Conservation (phyloP, 148 eudicot genomes). For the Cornus kousa region DNA sequence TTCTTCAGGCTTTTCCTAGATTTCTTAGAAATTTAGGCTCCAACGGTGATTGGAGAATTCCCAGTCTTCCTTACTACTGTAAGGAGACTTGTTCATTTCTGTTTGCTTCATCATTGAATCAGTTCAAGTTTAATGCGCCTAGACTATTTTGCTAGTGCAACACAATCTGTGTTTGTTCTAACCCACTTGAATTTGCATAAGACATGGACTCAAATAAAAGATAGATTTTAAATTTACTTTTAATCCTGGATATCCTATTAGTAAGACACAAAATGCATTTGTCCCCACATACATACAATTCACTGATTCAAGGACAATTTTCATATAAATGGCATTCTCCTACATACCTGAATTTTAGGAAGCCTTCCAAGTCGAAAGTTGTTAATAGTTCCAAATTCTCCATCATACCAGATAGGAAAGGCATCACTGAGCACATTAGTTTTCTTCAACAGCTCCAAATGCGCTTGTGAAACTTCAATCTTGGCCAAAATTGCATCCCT, state of each 20-base stretch:
- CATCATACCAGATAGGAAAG: constrained; percentile 88
- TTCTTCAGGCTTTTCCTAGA: no score
- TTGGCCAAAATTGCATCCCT: constrained; percentile 91
- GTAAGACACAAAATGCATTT: background rate
- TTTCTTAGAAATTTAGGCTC: no score
- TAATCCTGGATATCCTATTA: background rate
- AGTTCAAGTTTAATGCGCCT: background rate
- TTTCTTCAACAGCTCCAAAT: constrained; percentile 79
- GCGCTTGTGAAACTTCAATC: constrained; percentile 98
- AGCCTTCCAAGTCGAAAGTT: constrained; percentile 97
- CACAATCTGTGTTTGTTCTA: background rate
- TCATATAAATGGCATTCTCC: background rate
- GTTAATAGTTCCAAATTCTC: constrained; percentile 96
- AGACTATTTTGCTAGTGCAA: background rate
- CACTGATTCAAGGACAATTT: constrained; percentile 3
- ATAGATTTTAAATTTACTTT: background rate
- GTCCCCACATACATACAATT: background rate
- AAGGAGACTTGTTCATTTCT: no score
- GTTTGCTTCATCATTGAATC: background rate
- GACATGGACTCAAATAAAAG: background rate
- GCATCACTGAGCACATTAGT: constrained; percentile 97
- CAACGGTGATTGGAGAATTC: no score
- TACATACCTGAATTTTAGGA: constrained; percentile 78
- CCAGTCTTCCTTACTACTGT: no score
- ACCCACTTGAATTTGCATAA: background rate